Evolutionary conservation across 768 basidiomycete species (phyloP).

Genomic region (Tricholoma flavovirens): DNA sequence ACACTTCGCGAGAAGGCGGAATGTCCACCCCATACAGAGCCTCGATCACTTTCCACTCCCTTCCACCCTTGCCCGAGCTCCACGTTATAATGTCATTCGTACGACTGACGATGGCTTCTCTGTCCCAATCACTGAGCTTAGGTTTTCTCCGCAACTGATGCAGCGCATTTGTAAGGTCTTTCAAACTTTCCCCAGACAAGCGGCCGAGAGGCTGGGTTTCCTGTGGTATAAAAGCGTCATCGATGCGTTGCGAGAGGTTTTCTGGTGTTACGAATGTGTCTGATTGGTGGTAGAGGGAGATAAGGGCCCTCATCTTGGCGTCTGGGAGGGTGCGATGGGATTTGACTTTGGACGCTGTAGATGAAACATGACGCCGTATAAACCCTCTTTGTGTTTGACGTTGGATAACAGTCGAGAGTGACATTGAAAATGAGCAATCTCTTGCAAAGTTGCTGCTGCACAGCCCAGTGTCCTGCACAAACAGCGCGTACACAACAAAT

Average conservation of each 20-base stretch:
- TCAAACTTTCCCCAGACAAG: slow-evolving; percentile 8
- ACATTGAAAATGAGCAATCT: slow-evolving; percentile 7
- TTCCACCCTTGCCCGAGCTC: slow-evolving; percentile 21
- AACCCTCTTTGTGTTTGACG: slow-evolving; percentile 6
- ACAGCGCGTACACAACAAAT: background rate
- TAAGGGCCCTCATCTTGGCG: slow-evolving; percentile 63
- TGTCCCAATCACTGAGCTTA: slow-evolving; percentile 34
- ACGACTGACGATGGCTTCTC: slow-evolving; percentile 6
- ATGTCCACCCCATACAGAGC: slow-evolving; percentile 48
- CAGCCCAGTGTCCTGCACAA: background rate
- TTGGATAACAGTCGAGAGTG: slow-evolving; percentile 10
- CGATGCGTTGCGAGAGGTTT: slow-evolving; percentile 59
- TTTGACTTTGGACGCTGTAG: slow-evolving; percentile 16
- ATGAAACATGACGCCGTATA: slow-evolving; percentile 16
- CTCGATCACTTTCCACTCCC: slow-evolving; percentile 42
- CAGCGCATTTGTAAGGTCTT: slow-evolving; percentile 15
- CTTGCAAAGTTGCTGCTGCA: background rate
- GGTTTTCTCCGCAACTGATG: slow-evolving; percentile 25
- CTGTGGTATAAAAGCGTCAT: slow-evolving; percentile 48
- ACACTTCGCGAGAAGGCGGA: slow-evolving; percentile 12
- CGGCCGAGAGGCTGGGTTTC: background rate
- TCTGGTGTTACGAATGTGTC: slow-evolving; percentile 66
- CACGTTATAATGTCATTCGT: slow-evolving; percentile 13
- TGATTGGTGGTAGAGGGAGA: slow-evolving; percentile 74
- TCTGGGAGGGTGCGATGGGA: slow-evolving; percentile 39